These are phyloP conservation scores for Didymella glomerata DNA, from an alignment of 2,329 filamentous ascomycete species.

Conservation along the genomic window DNA sequence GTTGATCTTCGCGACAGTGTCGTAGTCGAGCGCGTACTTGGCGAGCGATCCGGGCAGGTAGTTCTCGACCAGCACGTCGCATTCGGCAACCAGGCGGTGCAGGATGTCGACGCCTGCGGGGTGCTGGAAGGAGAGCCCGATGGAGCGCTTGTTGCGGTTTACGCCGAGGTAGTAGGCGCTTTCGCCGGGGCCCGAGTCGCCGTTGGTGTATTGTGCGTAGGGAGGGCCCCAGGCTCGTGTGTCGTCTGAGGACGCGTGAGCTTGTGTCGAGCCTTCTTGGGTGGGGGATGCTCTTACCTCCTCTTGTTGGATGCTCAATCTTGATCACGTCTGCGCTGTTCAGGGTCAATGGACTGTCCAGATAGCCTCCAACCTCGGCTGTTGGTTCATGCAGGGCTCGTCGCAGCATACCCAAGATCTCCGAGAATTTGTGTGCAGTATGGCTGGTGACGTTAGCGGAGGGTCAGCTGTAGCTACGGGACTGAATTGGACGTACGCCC, in stretches of 20 bases:
- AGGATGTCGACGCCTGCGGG: slow-evolving; percentile 84
- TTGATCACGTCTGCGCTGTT: slow-evolving; percentile 93
- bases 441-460: slow-evolving; percentile 66
- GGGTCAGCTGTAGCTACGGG: background rate
- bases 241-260: slow-evolving; percentile 66
- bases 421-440: slow-evolving; percentile 98
- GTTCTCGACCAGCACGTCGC: slow-evolving; percentile 95
- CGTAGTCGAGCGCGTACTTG: slow-evolving; percentile 92
- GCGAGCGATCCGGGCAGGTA: slow-evolving; percentile 89
- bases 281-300: slow-evolving; percentile 10
- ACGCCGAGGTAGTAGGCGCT: slow-evolving; percentile 94
- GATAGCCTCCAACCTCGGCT: slow-evolving; percentile 37
- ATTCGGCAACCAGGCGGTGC: slow-evolving; percentile 82
- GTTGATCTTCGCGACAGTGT: slow-evolving; percentile 80
- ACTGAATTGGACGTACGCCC: slow-evolving; percentile 69
- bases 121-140: slow-evolving; percentile 90
- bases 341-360: slow-evolving; percentile 26
- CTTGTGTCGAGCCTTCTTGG: no score
- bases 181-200: slow-evolving; percentile 76
- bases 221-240: slow-evolving; percentile 96
- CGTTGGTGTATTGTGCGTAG: slow-evolving; percentile 78
- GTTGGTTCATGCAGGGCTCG: slow-evolving; percentile 46
- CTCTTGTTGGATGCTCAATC: slow-evolving; percentile 80
- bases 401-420: slow-evolving; percentile 80
- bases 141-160: slow-evolving; percentile 96